Base-by-base conservation (phyloP, 345 rosid species). In the Triadica sebifera region DNA sequence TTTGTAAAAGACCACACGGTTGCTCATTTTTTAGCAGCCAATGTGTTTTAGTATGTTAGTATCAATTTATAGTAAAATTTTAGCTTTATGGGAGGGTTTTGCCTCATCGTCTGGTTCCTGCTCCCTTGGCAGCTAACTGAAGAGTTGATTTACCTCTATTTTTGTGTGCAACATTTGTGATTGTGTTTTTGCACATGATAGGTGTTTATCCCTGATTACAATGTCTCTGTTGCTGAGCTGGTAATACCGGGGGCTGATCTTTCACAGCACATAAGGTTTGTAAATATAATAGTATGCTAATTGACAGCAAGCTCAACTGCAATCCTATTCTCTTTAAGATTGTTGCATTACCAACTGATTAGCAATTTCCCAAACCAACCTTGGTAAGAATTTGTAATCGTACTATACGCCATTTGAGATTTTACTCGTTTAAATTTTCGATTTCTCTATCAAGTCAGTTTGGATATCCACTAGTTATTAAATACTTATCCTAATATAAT, bases 191-290 rank as follows among this genome's bases (percentile, higher is more conserved):
- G 12, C 47, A 10, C 29, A 17, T 71, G 71, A 53, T 81, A 85
- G 88, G 82, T 85, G 70, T 85, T 81, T 53, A 81, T 85, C 37
- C 86, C 84, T 34, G 88, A 85, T 77, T 85, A 85, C 75, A 85
- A 83, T 76, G 86, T 85, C 51, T 85, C 86, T 70, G 86, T 83
- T 69, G 88, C 88, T 74, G 88, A 85, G 72, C 51, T 85, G 73
- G 86, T 85, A 37, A 83, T 83, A 71, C 86, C 88, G 17, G 86
- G 84, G 64, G 84, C 88, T 74, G 88, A 85, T 76, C 80, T 85
- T 65, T 83, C 86, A 25, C 86, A 85, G 76, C 88, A 85, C 77
- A 61, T 83, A 71, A 81, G 87, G 85, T 82, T 50, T 69, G 75
- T 70, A 69, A 69, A 70, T 12, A 38, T 71, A 19, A 2, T 67